phyloP scores from a whole-genome alignment of 306 rosid genomes.

The Inga laurina region DNA sequence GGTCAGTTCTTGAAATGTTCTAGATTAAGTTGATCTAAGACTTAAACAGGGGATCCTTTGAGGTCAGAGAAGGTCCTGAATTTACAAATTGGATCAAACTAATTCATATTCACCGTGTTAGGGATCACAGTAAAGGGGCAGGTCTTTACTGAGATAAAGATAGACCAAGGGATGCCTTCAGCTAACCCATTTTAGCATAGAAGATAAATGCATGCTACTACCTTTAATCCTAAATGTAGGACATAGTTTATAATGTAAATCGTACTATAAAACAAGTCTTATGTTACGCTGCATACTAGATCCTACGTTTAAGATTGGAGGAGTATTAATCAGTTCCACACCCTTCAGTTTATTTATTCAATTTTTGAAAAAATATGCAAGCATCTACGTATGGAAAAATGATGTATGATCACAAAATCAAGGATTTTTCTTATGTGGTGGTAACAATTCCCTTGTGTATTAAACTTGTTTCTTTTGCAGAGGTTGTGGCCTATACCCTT shows the following conservation, averaged over 20 bases:
- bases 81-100: not conserved
- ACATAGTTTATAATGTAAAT: too few relatives aligned
- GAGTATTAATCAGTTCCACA: not conserved
- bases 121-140: too few relatives aligned
- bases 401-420: not conserved
- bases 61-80: not conserved
- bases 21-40: not conserved
- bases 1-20: not conserved
- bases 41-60: not conserved
- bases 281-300: too few relatives aligned
- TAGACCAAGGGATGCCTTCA: not conserved
- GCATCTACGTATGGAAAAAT: not conserved
- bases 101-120: too few relatives aligned
- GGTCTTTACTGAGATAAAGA: not conserved
- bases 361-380: not conserved
- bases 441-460: not conserved
- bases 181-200: not conserved
- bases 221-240: too few relatives aligned
- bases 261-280: too few relatives aligned
- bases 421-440: not conserved
- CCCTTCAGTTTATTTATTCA: not conserved
- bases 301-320: too few relatives aligned
- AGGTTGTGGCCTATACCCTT: slow-evolving; percentile 75
- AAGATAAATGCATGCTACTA: not conserved
- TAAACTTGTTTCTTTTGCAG: slow-evolving; percentile 10